Percentiles rank a stretch among this genome's conserved stretches.
phyloP scores from a whole-genome alignment of 1,284 basidiomycete species.

The Ceratobasidium sp. region DNA sequence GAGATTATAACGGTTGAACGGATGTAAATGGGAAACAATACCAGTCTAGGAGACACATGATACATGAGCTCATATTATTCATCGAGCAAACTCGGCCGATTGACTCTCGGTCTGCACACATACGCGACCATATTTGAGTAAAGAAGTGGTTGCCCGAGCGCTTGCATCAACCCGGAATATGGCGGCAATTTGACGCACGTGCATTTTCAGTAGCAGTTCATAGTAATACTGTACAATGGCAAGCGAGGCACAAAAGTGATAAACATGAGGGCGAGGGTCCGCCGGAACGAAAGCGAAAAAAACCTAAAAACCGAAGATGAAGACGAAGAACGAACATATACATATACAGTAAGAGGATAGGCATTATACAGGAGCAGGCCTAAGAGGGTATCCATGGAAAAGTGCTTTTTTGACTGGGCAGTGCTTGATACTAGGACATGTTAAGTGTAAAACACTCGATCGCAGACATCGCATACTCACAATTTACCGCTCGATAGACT shows the following conservation, averaged over 20 bases:
- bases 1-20: too few relatives aligned
- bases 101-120: neutral
- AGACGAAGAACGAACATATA: slow-evolving; percentile 22
- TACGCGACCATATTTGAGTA: too few relatives aligned
- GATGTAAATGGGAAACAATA: too few relatives aligned
- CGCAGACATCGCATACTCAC: neutral
- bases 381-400: slow-evolving; percentile 26
- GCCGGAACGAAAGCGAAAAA: slow-evolving; percentile 14
- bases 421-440: too few relatives aligned
- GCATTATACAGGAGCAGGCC: neutral
- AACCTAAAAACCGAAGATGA: neutral
- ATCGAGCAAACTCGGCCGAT: neutral
- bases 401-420: neutral
- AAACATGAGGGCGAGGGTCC: slow-evolving; percentile 25
- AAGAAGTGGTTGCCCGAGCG: too few relatives aligned
- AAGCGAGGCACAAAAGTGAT: slow-evolving; percentile 8
- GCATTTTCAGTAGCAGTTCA: neutral
- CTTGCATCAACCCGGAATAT: too few relatives aligned
- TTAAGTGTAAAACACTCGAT: neutral
- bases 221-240: slow-evolving; percentile 4
- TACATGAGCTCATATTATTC: too few relatives aligned
- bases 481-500: slow-evolving; percentile 34
- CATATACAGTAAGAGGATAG: slow-evolving; percentile 14
- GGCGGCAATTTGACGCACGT: neutral
- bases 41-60: too few relatives aligned